phyloP scores from a whole-genome alignment of 2,329 filamentous ascomycete species.

The Clonostachys rhizophaga region DNA sequence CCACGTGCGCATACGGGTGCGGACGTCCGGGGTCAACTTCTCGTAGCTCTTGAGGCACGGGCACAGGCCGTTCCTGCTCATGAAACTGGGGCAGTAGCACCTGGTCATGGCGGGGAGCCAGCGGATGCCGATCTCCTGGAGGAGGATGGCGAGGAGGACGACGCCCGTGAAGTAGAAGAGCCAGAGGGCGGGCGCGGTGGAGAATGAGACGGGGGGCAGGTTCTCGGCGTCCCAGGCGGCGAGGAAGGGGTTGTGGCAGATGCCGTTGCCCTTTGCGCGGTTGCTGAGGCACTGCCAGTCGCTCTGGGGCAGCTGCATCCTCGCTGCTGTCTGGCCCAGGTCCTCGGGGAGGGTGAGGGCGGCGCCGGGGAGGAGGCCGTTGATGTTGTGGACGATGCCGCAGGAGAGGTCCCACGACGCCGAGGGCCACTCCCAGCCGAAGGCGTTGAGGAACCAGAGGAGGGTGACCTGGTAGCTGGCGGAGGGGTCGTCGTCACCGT shows the following conservation, averaged over 20 bases:
- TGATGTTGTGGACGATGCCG: not conserved
- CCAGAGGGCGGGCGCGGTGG: not conserved
- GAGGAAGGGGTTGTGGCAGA: not conserved
- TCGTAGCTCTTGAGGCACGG: not conserved
- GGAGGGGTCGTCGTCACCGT: not conserved
- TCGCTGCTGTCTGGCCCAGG: not conserved
- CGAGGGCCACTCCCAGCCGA: not conserved
- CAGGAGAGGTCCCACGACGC: not conserved
- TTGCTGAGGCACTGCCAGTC: not conserved
- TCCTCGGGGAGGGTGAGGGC: not conserved
- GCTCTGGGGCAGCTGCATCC: not conserved
- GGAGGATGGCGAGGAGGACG: not conserved
- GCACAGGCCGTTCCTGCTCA: not conserved
- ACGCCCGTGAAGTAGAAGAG: not conserved
- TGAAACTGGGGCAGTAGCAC: not conserved
- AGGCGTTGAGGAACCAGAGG: not conserved
- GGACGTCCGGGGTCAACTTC: not conserved
- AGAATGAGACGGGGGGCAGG: not conserved
- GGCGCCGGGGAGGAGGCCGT: not conserved
- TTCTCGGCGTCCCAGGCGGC: not conserved
- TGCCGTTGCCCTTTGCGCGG: not conserved
- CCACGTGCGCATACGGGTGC: not conserved
- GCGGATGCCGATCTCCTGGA: not conserved
- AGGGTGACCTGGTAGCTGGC: not conserved
- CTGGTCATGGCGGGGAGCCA: not conserved